These are phyloP conservation scores for Thermomucor indicae-seudaticae DNA, from an alignment of 371 early-diverging fungal species.

Conservation along the genomic window DNA sequence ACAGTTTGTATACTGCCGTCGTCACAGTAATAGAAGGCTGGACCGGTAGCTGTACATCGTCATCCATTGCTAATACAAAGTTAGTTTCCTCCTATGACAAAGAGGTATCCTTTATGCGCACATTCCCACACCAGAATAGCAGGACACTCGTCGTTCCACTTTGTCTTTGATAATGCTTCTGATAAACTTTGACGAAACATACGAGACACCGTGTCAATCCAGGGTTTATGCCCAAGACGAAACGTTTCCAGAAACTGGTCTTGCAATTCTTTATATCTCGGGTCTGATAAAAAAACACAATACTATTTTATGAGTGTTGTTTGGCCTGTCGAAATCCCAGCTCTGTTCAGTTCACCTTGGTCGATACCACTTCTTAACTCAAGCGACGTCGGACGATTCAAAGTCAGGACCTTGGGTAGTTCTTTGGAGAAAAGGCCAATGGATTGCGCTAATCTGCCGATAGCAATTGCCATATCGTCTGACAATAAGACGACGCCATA, in stretches of 20 bases:
- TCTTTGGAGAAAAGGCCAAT: constrained; percentile 31
- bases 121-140: constrained; percentile 30
- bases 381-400: constrained; percentile 13
- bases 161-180: constrained; percentile 1
- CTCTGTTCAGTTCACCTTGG: constrained; percentile 19
- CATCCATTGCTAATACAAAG: constrained; percentile 11
- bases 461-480: constrained; percentile 21
- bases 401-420: constrained; percentile 20
- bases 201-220: constrained; percentile 34
- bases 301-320: no score
- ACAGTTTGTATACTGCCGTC: constrained; percentile 32
- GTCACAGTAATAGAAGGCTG: constrained; percentile 42
- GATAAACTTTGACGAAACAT: constrained; percentile 19
- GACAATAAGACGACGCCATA: constrained; percentile 6
- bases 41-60: constrained; percentile 37
- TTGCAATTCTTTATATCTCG: constrained; percentile 20
- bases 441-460: constrained; percentile 32
- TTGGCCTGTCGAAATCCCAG: no score
- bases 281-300: constrained; percentile 17
- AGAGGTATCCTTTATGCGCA: no score
- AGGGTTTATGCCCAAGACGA: constrained; percentile 32
- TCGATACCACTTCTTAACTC: constrained; percentile 27
- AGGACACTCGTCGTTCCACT: constrained; percentile 33
- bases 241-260: constrained; percentile 14
- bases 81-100: no score